A percentile compares a stretch with the other conserved stretches of the same genome.
Conservation (phyloP, 192 early-diverging fungal genomes). For the Coemansia sp. region DNA sequence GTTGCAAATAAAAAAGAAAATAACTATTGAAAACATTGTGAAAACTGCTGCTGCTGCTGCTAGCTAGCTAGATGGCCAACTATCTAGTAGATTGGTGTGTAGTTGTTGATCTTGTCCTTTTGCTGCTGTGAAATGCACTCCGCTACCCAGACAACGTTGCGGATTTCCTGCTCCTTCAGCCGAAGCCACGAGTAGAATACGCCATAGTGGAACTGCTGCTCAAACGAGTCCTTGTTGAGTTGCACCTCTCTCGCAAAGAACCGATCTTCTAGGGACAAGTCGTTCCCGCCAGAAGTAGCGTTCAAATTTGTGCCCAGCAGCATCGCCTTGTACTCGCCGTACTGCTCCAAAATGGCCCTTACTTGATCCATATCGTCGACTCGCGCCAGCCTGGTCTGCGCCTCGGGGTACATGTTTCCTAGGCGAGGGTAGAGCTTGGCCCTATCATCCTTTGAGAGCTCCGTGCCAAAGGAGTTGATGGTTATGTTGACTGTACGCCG, state of each 20-base stretch:
- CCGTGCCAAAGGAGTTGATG: constrained; percentile 98
- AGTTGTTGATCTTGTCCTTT: constrained; percentile 93
- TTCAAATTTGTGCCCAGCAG: constrained; percentile 67
- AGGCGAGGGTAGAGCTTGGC: constrained; percentile 90
- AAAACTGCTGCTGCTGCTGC: neutral
- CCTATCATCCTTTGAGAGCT: constrained; percentile 96
- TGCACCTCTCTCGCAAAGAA: constrained; percentile 97
- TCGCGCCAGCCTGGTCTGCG: constrained; percentile 75
- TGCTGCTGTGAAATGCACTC: constrained; percentile 99
- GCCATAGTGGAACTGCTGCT: constrained; percentile 97
- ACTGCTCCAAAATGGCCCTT: constrained; percentile 78
- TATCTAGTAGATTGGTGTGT: constrained; percentile 86
- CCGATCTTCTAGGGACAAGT: constrained; percentile 86
- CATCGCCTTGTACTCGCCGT: constrained; percentile 87
- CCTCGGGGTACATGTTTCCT: constrained; percentile 94
- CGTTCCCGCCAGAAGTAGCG: constrained; percentile 44
- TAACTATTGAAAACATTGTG: neutral
- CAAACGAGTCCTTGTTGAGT: constrained; percentile 91
- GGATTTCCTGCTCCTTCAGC: constrained; percentile 98
- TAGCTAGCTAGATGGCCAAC: no score
- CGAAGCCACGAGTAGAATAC: constrained; percentile 96
- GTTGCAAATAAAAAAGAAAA: neutral
- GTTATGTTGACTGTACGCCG: constrained; percentile 98
- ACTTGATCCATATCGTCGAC: constrained; percentile 97
- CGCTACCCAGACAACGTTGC: constrained; percentile 99